Conservation (phyloP, 2,329 filamentous ascomycete genomes). For the Penicillium janthinellum region DNA sequence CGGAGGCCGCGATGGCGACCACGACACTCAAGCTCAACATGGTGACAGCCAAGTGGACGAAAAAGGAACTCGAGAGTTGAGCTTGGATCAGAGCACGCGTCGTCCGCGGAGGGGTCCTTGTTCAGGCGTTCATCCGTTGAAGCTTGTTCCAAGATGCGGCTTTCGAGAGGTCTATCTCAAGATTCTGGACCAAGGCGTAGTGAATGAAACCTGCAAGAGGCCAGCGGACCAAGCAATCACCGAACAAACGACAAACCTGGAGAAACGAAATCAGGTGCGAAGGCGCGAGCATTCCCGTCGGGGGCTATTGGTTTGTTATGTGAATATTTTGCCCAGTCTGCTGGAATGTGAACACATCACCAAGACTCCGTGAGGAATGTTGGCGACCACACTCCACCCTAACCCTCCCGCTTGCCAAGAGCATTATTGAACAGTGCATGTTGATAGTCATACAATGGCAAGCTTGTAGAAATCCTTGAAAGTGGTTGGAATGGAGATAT, state of each 20-base stretch:
- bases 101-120: background rate
- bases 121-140: slow-evolving; percentile 16
- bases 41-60: slow-evolving; percentile 17
- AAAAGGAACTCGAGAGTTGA: background rate
- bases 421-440: background rate
- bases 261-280: slow-evolving; percentile 4
- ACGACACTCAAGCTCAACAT: slow-evolving; percentile 38
- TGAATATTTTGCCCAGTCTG: slow-evolving; percentile 19
- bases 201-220: background rate
- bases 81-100: slow-evolving; percentile 1
- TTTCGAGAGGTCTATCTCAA: background rate
- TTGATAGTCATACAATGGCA: background rate
- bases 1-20: slow-evolving; percentile 40
- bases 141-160: background rate
- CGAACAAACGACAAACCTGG: slow-evolving; percentile 8
- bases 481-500: slow-evolving; percentile 9
- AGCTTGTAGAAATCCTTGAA: background rate
- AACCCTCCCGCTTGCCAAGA: slow-evolving; percentile 7
- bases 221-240: background rate
- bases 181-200: background rate
- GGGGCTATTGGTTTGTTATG: slow-evolving; percentile 35
- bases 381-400: slow-evolving; percentile 22
- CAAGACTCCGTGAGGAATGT: slow-evolving; percentile 34
- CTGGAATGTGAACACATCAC: slow-evolving; percentile 38
- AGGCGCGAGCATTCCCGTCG: slow-evolving; percentile 12